phyloP scores from a whole-genome alignment of 495 filamentous ascomycete species.

The Aspergillus diversus region DNA sequence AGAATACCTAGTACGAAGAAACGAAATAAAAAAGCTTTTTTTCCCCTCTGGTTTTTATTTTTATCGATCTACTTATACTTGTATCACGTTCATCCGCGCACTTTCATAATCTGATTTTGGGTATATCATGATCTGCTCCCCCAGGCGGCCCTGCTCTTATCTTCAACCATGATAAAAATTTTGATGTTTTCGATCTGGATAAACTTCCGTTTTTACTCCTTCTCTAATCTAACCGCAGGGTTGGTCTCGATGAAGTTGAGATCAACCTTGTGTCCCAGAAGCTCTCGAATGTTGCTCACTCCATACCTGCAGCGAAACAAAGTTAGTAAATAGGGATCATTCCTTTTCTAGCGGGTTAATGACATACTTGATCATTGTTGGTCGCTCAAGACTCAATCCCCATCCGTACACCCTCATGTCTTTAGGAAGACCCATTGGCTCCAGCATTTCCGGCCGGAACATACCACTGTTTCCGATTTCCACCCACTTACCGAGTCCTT shows the following conservation, averaged over 20 bases:
- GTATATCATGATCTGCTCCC: slow-evolving; percentile 20
- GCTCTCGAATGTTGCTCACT: slow-evolving; percentile 81
- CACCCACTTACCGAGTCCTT: slow-evolving; percentile 86
- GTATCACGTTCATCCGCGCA: slow-evolving; percentile 7
- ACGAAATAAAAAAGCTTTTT: background rate
- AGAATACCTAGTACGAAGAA: background rate
- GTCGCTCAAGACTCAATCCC: slow-evolving; percentile 87
- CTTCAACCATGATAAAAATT: slow-evolving; percentile 17
- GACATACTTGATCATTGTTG: slow-evolving; percentile 93
- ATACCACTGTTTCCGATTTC: slow-evolving; percentile 98
- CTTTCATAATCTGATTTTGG: slow-evolving; percentile 17
- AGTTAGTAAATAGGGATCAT: background rate
- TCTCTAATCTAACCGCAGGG: slow-evolving; percentile 80
- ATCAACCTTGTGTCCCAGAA: slow-evolving; percentile 84
- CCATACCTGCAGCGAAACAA: slow-evolving; percentile 55
- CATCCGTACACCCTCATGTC: slow-evolving; percentile 89
- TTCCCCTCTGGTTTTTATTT: slow-evolving; percentile 9
- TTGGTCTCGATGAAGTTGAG: slow-evolving; percentile 80
- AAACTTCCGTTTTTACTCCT: slow-evolving; percentile 55
- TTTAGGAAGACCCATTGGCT: slow-evolving; percentile 85
- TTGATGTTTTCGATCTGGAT: background rate
- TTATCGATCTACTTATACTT: slow-evolving; percentile 7
- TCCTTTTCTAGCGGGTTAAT: too few relatives aligned
- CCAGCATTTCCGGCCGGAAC: slow-evolving; percentile 97
- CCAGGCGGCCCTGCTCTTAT: slow-evolving; percentile 6